A percentile compares a stretch with the other conserved stretches of the same genome.
These are phyloP conservation scores for Talaromyces rugulosus DNA, from an alignment of 2,329 filamentous ascomycete species.

Conservation along the genomic window DNA sequence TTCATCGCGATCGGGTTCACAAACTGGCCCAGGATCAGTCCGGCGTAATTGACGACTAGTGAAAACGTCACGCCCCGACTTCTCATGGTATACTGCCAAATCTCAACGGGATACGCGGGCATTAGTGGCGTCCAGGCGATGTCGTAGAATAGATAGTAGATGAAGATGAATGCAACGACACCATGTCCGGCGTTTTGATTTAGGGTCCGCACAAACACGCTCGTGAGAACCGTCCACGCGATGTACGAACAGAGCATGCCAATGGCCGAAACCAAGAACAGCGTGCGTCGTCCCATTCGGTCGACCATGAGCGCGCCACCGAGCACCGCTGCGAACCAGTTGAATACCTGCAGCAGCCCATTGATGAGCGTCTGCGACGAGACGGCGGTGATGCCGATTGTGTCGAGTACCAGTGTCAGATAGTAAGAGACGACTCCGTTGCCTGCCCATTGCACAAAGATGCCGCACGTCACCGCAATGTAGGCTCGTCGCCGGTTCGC, in stretches of 20 bases:
- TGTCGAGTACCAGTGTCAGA: constrained; percentile 58
- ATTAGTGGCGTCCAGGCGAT: constrained; percentile 9
- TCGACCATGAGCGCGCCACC: constrained; percentile 53
- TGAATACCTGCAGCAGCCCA: constrained; percentile 21
- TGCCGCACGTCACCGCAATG: background rate
- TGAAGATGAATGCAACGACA: constrained; percentile 54
- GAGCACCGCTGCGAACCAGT: constrained; percentile 55
- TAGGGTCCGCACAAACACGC: constrained; percentile 44
- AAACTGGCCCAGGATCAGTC: background rate
- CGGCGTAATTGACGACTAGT: background rate
- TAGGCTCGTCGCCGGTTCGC: background rate
- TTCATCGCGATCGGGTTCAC: constrained; percentile 1
- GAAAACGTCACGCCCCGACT: constrained; percentile 25
- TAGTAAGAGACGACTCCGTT: constrained; percentile 67
- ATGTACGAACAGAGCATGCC: constrained; percentile 46
- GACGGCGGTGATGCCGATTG: constrained; percentile 52
- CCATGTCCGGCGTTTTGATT: constrained; percentile 39
- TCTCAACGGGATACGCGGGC: constrained; percentile 25
- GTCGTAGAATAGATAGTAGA: constrained; percentile 39
- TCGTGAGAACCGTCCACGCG: constrained; percentile 54
- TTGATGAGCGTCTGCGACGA: constrained; percentile 5
- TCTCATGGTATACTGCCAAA: constrained; percentile 33
- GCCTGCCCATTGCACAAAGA: constrained; percentile 55
- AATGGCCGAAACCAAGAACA: constrained; percentile 43
- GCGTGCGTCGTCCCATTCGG: constrained; percentile 41